Evolutionary conservation across 1,139 yeast genomes (phyloP), one percentile per base, ranked within the genome.

Genomic region (Hyphopichia burtonii): DNA sequence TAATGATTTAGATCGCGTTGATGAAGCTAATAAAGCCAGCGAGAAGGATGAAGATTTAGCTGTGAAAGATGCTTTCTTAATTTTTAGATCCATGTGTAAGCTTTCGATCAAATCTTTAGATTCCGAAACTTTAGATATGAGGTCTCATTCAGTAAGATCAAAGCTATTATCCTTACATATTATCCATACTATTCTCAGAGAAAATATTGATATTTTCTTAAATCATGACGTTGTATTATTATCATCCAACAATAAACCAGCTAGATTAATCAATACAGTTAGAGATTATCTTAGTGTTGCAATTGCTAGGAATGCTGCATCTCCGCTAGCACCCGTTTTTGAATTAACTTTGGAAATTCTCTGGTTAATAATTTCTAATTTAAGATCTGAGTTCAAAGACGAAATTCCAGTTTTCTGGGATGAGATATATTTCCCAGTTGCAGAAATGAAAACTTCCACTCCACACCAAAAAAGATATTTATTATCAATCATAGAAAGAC

Each of bases 401-500:
- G 99, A 93, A 60, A 87, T 94, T 39, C 96, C 96, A 1, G 96
- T 94, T 0, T 88, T 94, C 57, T 80, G 93, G 69, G 87, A 85
- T 42, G 98, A 93, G 58, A 89, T 93, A 38, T 94, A 93, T 62
- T 86, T 93, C 65, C 97, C 98, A 4, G 89, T 94, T 36, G 80
- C 94, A 40, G 98, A 93, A 56, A 80, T 93, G 84, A 86, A 83
- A 55, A 82, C 96, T 1, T 87, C 97, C 1, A 89, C 97, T 0
- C 70, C 90, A 9, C 97, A 93, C 58, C 99, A 93, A 64, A 91
- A 93, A 62, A 78, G 95, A 55, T 91, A 89, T 54, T 78, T 93
- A 49, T 71, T 94, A 49, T 80, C 86, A 11, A 77, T 93, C 17
- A 75, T 94, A 27, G 86, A 87, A 53, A 76, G 95, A 50, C 65